Evolutionary conservation across 331 rosid genomes (phyloP).

Genomic region (Telfairia occidentalis): DNA sequence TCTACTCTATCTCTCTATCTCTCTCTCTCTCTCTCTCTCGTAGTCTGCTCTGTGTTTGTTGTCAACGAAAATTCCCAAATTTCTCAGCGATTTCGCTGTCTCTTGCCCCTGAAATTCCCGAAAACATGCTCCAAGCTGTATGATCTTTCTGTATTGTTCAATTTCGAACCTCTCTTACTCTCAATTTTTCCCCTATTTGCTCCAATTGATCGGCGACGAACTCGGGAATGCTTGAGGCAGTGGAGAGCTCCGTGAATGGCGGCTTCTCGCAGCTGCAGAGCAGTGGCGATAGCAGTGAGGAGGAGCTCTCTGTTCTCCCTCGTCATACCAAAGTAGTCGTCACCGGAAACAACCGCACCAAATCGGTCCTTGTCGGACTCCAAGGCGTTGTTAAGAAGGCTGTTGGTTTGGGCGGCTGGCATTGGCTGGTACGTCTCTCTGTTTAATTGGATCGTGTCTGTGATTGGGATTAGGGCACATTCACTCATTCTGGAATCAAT

Average conservation of each 20-base stretch:
- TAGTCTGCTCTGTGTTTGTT: slow-evolving; percentile 27
- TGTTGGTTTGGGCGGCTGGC: slow-evolving; percentile 98
- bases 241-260: slow-evolving; percentile 83
- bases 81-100: slow-evolving; percentile 23
- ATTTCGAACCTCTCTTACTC: slow-evolving; percentile 19
- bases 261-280: slow-evolving; percentile 77
- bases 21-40: slow-evolving; percentile 14
- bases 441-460: background rate
- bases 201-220: background rate
- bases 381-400: slow-evolving; percentile 98
- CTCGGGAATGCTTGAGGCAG: slow-evolving; percentile 65
- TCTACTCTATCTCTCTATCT: slow-evolving; percentile 9
- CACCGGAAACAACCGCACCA: slow-evolving; percentile 90
- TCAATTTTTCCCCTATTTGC: background rate
- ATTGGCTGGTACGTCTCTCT: slow-evolving; percentile 80
- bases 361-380: slow-evolving; percentile 95
- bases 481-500: background rate
- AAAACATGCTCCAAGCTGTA: slow-evolving; percentile 30
- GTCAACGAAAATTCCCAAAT: slow-evolving; percentile 38
- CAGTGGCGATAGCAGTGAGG: slow-evolving; percentile 89
- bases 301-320: slow-evolving; percentile 93
- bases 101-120: slow-evolving; percentile 27
- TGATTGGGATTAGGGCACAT: slow-evolving; percentile 3
- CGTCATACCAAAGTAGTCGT: slow-evolving; percentile 96
- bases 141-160: slow-evolving; percentile 47